Percentiles rank a stretch among this genome's conserved stretches.
Evolutionary conservation across 2,329 filamentous ascomycete species (phyloP).

Genomic region (Xylaria sp.): DNA sequence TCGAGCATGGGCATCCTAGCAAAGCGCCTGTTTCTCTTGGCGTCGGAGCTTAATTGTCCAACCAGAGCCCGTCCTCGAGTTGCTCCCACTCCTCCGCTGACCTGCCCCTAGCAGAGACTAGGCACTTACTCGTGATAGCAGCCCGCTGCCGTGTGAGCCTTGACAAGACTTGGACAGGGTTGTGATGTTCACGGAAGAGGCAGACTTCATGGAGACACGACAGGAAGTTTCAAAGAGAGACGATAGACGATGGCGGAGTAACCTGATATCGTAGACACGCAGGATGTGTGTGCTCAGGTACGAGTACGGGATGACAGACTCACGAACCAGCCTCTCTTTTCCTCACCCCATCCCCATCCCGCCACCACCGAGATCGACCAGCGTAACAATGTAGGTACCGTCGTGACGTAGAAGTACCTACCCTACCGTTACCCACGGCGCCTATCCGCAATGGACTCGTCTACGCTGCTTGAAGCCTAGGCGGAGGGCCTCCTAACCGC

Average conservation of each 20-base stretch:
- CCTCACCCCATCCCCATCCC: background rate
- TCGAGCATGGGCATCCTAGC: slow-evolving; percentile 22
- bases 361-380: background rate
- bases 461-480: slow-evolving; percentile 17
- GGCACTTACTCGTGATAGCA: background rate
- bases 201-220: no score
- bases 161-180: no score
- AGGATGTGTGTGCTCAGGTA: no score
- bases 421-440: slow-evolving; percentile 35
- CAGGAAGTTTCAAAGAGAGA: no score
- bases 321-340: background rate
- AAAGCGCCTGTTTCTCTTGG: slow-evolving; percentile 26
- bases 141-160: background rate
- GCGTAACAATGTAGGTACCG: slow-evolving; percentile 22
- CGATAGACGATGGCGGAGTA: no score
- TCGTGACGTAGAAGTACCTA: no score
- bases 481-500: slow-evolving; percentile 29
- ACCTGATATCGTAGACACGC: no score
- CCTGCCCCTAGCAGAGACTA: slow-evolving; percentile 19
- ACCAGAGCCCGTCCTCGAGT: slow-evolving; percentile 19
- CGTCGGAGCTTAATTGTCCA: slow-evolving; percentile 26
- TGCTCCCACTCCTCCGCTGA: slow-evolving; percentile 26
- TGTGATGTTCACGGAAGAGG: background rate
- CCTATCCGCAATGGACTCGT: slow-evolving; percentile 42
- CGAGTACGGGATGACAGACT: background rate